phyloP scores from a whole-genome alignment of 768 basidiomycete genomes.

The Collybia nuda region DNA sequence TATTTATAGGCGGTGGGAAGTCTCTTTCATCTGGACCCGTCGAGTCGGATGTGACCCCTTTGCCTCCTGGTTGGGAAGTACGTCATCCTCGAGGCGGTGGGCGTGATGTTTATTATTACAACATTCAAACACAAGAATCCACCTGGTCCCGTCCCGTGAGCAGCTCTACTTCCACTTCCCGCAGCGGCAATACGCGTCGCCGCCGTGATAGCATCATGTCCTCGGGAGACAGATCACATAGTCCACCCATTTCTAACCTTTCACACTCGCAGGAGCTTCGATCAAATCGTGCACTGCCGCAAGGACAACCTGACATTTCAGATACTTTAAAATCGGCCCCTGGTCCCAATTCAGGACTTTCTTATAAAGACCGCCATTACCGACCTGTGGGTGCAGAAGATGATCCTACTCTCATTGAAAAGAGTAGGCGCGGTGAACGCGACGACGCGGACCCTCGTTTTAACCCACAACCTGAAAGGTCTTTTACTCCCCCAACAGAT shows the following conservation, averaged over 20 bases:
- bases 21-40: conserved; percentile 24
- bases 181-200: conserved; percentile 20
- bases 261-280: conserved; percentile 23
- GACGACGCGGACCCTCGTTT: conserved; percentile 12
- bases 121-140: conserved; percentile 51
- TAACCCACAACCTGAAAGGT: conserved; percentile 14
- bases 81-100: conserved; percentile 49
- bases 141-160: conserved; percentile 57
- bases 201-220: conserved; percentile 24
- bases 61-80: conserved; percentile 64
- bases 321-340: conserved; percentile 12
- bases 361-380: conserved; percentile 67
- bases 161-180: conserved; percentile 23
- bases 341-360: conserved; percentile 32
- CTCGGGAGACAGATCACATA: conserved; percentile 18
- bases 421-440: conserved; percentile 23
- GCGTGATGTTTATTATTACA: conserved; percentile 56
- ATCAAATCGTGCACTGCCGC: conserved; percentile 14
- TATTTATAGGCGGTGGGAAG: conserved; percentile 30
- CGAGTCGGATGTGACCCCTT: conserved; percentile 26
- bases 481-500: conserved; percentile 22
- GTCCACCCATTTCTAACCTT: conserved; percentile 29
- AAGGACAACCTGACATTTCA: conserved; percentile 15
- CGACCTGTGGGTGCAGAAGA: conserved; percentile 40
- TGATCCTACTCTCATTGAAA: conserved; percentile 14